phyloP scores from a whole-genome alignment of 768 basidiomycete genomes.

The Tephrocybe rancida region DNA sequence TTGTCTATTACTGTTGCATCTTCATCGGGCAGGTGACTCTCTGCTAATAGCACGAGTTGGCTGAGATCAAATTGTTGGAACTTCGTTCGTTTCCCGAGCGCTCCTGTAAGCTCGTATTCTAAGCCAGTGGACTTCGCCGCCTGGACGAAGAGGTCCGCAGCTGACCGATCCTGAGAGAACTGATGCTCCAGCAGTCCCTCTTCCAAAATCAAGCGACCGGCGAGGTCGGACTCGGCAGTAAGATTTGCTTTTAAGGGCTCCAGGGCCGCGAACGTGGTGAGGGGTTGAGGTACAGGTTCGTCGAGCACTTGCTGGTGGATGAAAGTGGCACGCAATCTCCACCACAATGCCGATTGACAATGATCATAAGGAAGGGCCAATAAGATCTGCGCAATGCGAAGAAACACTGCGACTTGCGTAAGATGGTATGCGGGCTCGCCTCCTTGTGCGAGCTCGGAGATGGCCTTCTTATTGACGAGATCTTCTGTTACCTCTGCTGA shows the following conservation, averaged over 20 bases:
- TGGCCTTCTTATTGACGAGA: conserved; percentile 61
- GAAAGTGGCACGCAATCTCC: conserved; percentile 74
- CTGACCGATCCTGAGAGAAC: conserved; percentile 74
- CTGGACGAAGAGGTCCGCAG: conserved; percentile 74
- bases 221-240: conserved; percentile 60
- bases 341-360: conserved; percentile 66
- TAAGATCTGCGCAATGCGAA: conserved; percentile 76
- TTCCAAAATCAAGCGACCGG: conserved; percentile 72
- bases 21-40: conserved; percentile 60
- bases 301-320: conserved; percentile 85
- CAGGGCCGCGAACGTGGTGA: conserved; percentile 41
- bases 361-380: conserved; percentile 53
- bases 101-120: conserved; percentile 90
- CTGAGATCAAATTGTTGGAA: conserved; percentile 85
- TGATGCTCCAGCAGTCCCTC: conserved; percentile 78
- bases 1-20: conserved; percentile 12
- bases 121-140: conserved; percentile 80
- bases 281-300: conserved; percentile 69
- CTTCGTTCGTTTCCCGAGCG: conserved; percentile 91
- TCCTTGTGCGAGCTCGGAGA: conserved; percentile 75
- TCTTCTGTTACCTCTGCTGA: conserved; percentile 42
- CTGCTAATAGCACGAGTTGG: conserved; percentile 93
- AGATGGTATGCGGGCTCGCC: conserved; percentile 99
- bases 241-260: conserved; percentile 41
- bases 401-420: conserved; percentile 62